Conservation (phyloP, 2,329 filamentous ascomycete genomes). For the Pleochaeta shiraiana region DNA sequence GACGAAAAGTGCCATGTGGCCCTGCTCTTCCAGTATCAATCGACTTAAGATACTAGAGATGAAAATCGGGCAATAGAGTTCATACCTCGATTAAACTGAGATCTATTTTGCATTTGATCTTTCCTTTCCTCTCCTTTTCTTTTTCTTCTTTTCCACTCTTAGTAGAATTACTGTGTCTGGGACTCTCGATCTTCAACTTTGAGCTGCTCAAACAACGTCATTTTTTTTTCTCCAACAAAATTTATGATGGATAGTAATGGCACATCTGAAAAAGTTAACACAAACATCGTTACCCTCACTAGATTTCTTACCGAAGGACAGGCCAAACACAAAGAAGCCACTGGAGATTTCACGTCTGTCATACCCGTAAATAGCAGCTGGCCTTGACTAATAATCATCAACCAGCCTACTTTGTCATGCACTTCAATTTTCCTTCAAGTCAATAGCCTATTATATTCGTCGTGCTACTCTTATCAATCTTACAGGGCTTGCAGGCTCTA, state of each 20-base stretch:
- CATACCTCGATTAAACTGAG: too few relatives aligned
- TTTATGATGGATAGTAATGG: background rate
- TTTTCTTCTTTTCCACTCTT: too few relatives aligned
- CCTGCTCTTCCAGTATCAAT: too few relatives aligned
- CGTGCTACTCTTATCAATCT: slow-evolving; percentile 89
- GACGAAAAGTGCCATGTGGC: too few relatives aligned
- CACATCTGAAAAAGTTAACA: slow-evolving; percentile 62
- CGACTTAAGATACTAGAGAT: too few relatives aligned
- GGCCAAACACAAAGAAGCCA: slow-evolving; percentile 77
- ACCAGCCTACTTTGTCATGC: slow-evolving; percentile 81
- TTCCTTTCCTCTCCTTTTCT: too few relatives aligned
- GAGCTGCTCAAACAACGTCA: too few relatives aligned
- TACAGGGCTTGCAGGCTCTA: slow-evolving; percentile 80
- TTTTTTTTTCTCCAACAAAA: too few relatives aligned
- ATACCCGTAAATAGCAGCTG: background rate
- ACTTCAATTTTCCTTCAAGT: slow-evolving; percentile 99
- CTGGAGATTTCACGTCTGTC: slow-evolving; percentile 82
- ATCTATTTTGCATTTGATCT: too few relatives aligned
- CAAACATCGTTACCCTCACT: slow-evolving; percentile 86
- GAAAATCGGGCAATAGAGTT: too few relatives aligned
- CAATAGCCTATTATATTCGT: slow-evolving; percentile 97
- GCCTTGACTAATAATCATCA: background rate
- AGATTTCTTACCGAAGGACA: slow-evolving; percentile 95
- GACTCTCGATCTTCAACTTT: too few relatives aligned
- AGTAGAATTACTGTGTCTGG: too few relatives aligned